Base-by-base conservation (phyloP, 352 stramenopile genomes). In the Phytophthora boehmeriae region DNA sequence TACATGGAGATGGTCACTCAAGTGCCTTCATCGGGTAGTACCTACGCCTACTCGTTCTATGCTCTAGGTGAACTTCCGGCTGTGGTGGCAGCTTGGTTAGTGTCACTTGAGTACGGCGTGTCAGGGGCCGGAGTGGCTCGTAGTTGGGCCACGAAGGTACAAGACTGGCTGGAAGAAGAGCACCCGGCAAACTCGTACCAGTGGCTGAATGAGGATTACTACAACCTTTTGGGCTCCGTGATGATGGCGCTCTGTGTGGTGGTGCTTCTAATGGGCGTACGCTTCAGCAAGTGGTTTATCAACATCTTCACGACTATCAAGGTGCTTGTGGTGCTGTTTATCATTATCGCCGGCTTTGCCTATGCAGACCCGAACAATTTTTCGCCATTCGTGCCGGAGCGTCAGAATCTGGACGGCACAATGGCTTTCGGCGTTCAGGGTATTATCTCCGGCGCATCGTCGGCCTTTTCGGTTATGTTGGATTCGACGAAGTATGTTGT, bases 401-500 rank as follows among this genome's bases (percentile, higher is more conserved):
- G 76, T 14, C 58, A 75, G 35, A 41, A 50, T 13, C 8, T 70
- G 8, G 65, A 71, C 22, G 59, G 60, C 5, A 48, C 64, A 0
- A 65, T 72, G 45, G 44, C 59, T 0, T 87, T 78, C 25, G 84
- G 87, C 6, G 25, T 44, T 0, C 66, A 76, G 41, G 86, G 87
- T 23, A 73, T 98, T 45, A 77, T 97, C 56, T 75, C 70, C 8
- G 90, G 88, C 13, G 76, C 88, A 1, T 93, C 91, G 20, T 86
- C 87, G 13, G 92, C 88, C 17, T 98, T 98, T 98, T 98, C 73
- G 92, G 92, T 27, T 98, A 95, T 66, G 73, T 98, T 39, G 95
- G 95, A 8, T 98, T 97, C 62, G 95, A 98, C 68, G 93, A 98
- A 56, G 85, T 98, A 11, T 97, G 89, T 65, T 97, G 90, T 64